These are phyloP conservation scores for Porphyrellus cyaneotinctus DNA, from an alignment of 768 basidiomycete species.

Conservation along the genomic window DNA sequence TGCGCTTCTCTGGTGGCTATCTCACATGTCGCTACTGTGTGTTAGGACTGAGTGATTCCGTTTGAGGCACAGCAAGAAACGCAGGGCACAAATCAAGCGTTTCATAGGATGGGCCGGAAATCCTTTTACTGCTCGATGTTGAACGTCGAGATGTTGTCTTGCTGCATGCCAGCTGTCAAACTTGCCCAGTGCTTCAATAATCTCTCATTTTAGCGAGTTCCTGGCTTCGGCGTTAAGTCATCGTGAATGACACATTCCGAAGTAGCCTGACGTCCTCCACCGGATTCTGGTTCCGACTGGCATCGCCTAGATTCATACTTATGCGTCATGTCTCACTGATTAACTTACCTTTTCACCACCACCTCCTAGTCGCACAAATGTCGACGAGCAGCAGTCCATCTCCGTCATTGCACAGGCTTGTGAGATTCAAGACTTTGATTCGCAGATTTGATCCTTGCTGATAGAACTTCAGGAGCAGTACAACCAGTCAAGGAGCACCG, in stretches of 20 bases:
- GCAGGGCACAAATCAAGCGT: too few relatives aligned
- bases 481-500: constrained; percentile 5
- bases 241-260: background rate
- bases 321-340: background rate
- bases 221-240: background rate
- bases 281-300: constrained; percentile 5
- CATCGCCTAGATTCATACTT: background rate
- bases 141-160: too few relatives aligned
- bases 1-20: too few relatives aligned
- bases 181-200: too few relatives aligned
- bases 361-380: background rate
- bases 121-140: too few relatives aligned
- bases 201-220: too few relatives aligned
- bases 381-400: background rate
- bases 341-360: background rate
- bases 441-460: background rate
- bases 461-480: background rate
- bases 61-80: too few relatives aligned
- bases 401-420: background rate
- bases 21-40: too few relatives aligned
- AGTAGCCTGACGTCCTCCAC: background rate
- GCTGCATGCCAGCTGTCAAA: too few relatives aligned
- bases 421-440: background rate
- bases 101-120: too few relatives aligned
- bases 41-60: too few relatives aligned